Percentiles rank a stretch among this genome's conserved stretches.
Evolutionary conservation across 345 rosid genomes (phyloP).

Genomic region (Capsella bursapastoris): DNA sequence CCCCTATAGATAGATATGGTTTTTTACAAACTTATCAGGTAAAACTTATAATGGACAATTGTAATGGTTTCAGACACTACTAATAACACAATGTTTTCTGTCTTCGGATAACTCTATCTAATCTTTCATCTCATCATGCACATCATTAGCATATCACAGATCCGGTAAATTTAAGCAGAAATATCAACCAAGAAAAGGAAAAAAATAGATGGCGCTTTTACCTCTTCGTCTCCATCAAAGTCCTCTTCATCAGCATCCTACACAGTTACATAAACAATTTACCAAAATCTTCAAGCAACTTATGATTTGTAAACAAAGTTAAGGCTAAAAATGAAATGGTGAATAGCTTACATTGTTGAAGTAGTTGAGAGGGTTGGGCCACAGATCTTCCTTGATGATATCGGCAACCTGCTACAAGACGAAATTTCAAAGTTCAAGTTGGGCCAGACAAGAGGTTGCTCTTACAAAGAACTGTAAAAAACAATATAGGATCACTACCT

Average conservation of each 20-base stretch:
- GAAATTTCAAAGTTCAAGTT: constrained; percentile 27
- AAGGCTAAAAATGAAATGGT: not conserved
- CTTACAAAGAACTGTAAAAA: constrained; percentile 5
- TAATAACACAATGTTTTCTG: not conserved
- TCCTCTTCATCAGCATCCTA: constrained; percentile 82
- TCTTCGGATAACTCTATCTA: not conserved
- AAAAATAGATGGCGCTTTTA: constrained; percentile 20
- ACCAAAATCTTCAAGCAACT: constrained; percentile 9
- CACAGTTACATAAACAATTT: constrained; percentile 18
- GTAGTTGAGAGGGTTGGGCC: constrained; percentile 92
- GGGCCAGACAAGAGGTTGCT: constrained; percentile 14
- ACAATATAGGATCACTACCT: constrained; percentile 51
- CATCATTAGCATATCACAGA: constrained; percentile 5
- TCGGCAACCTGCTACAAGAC: constrained; percentile 73
- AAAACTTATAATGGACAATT: not conserved
- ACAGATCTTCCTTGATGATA: constrained; percentile 90
- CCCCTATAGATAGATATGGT: constrained; percentile 43
- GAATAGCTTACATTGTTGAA: constrained; percentile 69
- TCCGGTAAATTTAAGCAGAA: not conserved
- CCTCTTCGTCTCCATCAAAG: constrained; percentile 68
- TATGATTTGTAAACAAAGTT: constrained; percentile 11
- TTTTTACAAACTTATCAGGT: constrained; percentile 20
- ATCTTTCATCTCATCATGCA: not conserved
- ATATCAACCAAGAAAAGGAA: constrained; percentile 1
- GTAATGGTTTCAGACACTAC: not conserved